These are phyloP conservation scores for Lodderomyces elongisporus DNA, from an alignment of 1,139 yeast species.

Conservation along the genomic window DNA sequence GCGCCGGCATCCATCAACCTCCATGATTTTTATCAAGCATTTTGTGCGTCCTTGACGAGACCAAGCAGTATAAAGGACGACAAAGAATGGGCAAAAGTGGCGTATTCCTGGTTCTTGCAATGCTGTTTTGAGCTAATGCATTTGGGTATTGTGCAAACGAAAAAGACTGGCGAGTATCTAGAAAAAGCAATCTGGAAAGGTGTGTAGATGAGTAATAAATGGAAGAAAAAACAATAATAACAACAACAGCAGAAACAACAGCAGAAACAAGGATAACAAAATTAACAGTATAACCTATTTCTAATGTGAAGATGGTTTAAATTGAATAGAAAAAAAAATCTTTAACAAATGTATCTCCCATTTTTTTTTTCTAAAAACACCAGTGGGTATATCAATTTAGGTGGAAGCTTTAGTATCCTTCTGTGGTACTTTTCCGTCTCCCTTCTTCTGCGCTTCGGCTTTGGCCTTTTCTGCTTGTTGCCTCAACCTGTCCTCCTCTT, in stretches of 20 bases:
- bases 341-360: too few relatives aligned
- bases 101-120: constrained; percentile 41
- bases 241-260: too few relatives aligned
- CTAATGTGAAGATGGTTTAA: too few relatives aligned
- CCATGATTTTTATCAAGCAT: constrained; percentile 72
- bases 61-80: neutral
- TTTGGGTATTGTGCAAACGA: constrained; percentile 39
- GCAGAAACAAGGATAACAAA: too few relatives aligned
- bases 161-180: constrained; percentile 41
- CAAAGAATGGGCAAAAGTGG: constrained; percentile 37
- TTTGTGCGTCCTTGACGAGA: constrained; percentile 50
- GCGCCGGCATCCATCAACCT: constrained; percentile 72
- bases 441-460: constrained; percentile 10
- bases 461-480: constrained; percentile 11
- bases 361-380: too few relatives aligned
- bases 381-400: too few relatives aligned
- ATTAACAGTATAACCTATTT: too few relatives aligned
- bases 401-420: neutral
- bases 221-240: neutral
- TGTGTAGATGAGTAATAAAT: constrained; percentile 20
- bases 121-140: constrained; percentile 37
- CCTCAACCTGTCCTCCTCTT: constrained; percentile 10
- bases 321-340: too few relatives aligned
- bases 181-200: constrained; percentile 45
- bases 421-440: neutral